phyloP scores from a whole-genome alignment of 1,284 basidiomycete species.

The Fomitopsis pinicola region DNA sequence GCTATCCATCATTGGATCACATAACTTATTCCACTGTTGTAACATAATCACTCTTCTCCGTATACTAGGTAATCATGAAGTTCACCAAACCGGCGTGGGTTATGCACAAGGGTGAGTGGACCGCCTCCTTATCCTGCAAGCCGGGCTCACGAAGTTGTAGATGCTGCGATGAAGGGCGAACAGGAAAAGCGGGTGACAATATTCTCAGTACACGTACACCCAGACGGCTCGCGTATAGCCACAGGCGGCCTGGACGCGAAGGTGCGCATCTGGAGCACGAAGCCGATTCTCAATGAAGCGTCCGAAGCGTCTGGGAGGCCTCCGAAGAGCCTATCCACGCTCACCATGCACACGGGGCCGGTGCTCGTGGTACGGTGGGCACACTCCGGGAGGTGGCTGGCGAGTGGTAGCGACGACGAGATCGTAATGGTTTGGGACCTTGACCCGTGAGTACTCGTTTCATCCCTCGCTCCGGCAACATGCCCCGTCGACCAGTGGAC shows the following conservation, averaged over 20 bases:
- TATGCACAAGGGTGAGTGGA: conserved; percentile 50
- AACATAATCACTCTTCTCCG: background rate
- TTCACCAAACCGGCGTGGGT: conserved; percentile 80
- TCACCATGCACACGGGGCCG: conserved; percentile 92
- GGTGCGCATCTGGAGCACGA: conserved; percentile 96
- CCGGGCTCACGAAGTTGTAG: conserved; percentile 4
- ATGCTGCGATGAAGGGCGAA: conserved; percentile 25
- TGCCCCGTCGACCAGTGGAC: no score
- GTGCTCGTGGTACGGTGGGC: conserved; percentile 97
- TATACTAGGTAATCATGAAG: conserved; percentile 39
- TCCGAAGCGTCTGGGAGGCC: conserved; percentile 74
- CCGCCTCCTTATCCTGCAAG: background rate
- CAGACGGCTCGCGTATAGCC: conserved; percentile 93
- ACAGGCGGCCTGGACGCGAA: conserved; percentile 95
- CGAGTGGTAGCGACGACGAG: conserved; percentile 94
- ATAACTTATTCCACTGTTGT: background rate
- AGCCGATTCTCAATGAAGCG: conserved; percentile 78
- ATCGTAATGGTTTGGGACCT: conserved; percentile 97
- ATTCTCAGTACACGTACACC: conserved; percentile 92
- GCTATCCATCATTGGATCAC: background rate
- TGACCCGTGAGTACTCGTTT: conserved; percentile 70
- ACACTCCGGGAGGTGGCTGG: conserved; percentile 89
- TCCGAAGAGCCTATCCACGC: conserved; percentile 86
- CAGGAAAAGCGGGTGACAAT: conserved; percentile 76
- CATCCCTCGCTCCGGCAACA: background rate